Percentiles rank a stretch among this genome's conserved stretches.
Evolutionary conservation across 768 basidiomycete species (phyloP).

Genomic region (Vararia minispora): DNA sequence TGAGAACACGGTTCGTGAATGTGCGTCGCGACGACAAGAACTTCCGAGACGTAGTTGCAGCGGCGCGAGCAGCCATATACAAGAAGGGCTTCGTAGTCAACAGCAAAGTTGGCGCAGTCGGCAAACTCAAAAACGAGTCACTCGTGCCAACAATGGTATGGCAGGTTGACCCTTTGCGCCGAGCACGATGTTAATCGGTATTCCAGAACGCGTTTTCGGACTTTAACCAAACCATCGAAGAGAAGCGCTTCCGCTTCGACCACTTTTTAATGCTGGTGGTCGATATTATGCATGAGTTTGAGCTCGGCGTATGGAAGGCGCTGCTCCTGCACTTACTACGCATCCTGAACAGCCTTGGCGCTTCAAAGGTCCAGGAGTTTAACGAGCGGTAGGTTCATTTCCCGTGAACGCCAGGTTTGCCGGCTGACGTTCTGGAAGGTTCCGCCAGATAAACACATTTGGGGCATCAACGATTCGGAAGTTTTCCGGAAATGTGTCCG

Average conservation of each 20-base stretch:
- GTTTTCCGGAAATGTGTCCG: slow-evolving; percentile 14
- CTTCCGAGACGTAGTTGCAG: not conserved
- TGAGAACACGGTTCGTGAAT: not conserved
- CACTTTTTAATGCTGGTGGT: slow-evolving; percentile 15
- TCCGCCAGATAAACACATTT: slow-evolving; percentile 16
- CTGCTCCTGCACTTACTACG: slow-evolving; percentile 20
- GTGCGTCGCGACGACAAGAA: not conserved
- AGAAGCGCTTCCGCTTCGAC: slow-evolving; percentile 15
- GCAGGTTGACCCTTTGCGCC: slow-evolving; percentile 13
- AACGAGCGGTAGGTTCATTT: slow-evolving; percentile 9
- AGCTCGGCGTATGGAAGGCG: slow-evolving; percentile 23
- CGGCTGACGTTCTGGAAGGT: not conserved
- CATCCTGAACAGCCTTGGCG: slow-evolving; percentile 10
- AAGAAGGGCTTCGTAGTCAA: slow-evolving; percentile 6
- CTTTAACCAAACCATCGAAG: slow-evolving; percentile 3
- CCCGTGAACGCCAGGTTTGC: not conserved
- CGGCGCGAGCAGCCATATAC: slow-evolving; percentile 13
- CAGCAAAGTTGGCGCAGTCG: not conserved
- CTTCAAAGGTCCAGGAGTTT: not conserved
- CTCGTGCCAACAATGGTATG: slow-evolving; percentile 17
- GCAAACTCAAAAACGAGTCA: slow-evolving; percentile 10
- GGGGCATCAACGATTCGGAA: slow-evolving; percentile 13
- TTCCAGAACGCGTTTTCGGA: slow-evolving; percentile 14
- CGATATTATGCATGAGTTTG: slow-evolving; percentile 23
- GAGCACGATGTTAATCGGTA: not conserved